Base-by-base conservation (phyloP, 108 stramenopile species). In the Skeletonema potamos region DNA sequence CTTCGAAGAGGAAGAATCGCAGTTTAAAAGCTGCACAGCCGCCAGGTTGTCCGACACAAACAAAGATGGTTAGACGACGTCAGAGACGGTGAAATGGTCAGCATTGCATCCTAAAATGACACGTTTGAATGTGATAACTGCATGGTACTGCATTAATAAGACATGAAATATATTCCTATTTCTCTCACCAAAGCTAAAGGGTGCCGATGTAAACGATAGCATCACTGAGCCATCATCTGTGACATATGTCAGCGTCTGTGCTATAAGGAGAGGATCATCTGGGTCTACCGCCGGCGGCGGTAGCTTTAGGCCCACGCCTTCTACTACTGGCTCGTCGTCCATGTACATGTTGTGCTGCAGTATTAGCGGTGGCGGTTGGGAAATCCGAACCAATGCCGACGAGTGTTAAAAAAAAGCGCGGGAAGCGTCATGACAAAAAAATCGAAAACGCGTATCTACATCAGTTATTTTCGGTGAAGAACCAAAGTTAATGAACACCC, bases 191-290 rank as follows among this genome's bases (percentile, higher is more conserved):
- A 77, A 81, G 15, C 89, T 87, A 82, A 92, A 94, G 1, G 90
- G 85, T 27, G 91, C 83, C 30, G 93, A 92, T 28, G 88, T 84
- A 80, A 92, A 94, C 41, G 84, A 85, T 37, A 92, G 79, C 17
- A 91, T 27, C 10, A 92, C 87, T 59, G 85, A 86, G 43, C 91
- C 93, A 81, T 94, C 90, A 69, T 94, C 93, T 36, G 93, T 94
- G 36, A 94, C 93, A 68, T 92, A 94, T 22, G 93, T 94, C 55
- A 94, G 66, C 3, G 90, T 87, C 66, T 94, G 93, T 3, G 93
- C 91, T 69, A 94, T 94, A 20, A 94, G 76, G 8, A 94, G 79
- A 1, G 93, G 93, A 66, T 94, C 93, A 44, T 94, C 93, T 48
- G 81, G 81, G 46, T 82, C 81, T n/a, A 82, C 64, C 17, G 60